Conservation (phyloP, 2,329 filamentous ascomycete species). For the Fusarium foetens region DNA sequence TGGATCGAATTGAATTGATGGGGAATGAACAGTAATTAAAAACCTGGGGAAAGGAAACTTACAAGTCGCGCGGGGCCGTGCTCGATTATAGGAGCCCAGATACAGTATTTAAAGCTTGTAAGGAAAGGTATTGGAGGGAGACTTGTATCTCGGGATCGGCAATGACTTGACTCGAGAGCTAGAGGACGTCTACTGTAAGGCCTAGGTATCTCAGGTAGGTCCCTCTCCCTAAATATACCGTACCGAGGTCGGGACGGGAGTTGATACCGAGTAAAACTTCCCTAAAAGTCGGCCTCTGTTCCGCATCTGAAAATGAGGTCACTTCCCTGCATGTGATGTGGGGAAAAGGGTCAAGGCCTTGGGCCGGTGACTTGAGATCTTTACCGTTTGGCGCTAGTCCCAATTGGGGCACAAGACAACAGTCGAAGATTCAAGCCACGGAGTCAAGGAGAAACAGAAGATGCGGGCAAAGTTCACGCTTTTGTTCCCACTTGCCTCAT, state of each 20-base stretch:
- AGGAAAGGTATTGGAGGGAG: constrained; percentile 1
- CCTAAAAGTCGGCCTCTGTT: constrained; percentile 33
- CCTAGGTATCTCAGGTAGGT: background rate
- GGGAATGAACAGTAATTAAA: constrained; percentile 20
- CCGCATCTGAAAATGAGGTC: constrained; percentile 45
- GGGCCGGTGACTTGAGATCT: constrained; percentile 5
- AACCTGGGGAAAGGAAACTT: constrained; percentile 26
- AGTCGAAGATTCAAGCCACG: constrained; percentile 13
- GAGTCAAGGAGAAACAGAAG: constrained; percentile 41
- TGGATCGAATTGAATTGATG: constrained; percentile 14
- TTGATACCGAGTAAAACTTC: constrained; percentile 32
- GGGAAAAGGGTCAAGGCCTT: constrained; percentile 22
- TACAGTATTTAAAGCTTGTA: constrained; percentile 18
- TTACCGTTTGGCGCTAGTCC: constrained; percentile 11
- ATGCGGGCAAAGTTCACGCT: constrained; percentile 34
- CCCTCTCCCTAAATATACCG: constrained; percentile 30
- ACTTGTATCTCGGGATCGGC: constrained; percentile 28
- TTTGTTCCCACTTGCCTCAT: constrained; percentile 29
- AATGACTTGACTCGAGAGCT: constrained; percentile 20
- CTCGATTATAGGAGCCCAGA: constrained; percentile 18
- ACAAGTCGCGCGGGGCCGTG: constrained; percentile 31
- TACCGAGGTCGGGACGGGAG: constrained; percentile 39
- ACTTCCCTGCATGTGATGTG: constrained; percentile 44
- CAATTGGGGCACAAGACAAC: constrained; percentile 6
- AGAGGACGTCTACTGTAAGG: background rate